phyloP scores from a whole-genome alignment of 2,329 filamentous ascomycete genomes.

The Pseudocercospora crystallina region DNA sequence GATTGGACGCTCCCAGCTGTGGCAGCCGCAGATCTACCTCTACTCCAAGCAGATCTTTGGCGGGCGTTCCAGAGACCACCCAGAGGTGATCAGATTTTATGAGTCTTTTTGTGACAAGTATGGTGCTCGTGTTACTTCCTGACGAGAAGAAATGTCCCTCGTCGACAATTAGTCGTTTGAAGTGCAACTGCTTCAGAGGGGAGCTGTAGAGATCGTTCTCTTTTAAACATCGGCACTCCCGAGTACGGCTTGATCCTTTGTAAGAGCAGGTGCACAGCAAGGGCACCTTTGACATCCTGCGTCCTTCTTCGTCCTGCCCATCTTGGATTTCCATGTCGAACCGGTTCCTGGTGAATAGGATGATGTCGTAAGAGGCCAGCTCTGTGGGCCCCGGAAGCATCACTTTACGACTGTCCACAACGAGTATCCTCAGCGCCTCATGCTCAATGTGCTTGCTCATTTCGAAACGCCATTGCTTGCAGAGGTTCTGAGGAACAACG shows the following conservation, averaged over 20 bases:
- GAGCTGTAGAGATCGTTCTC: constrained; percentile 52
- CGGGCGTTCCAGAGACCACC: constrained; percentile 89
- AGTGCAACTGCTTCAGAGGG: constrained; percentile 70
- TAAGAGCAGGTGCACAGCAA: constrained; percentile 42
- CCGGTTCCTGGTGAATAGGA: constrained; percentile 72
- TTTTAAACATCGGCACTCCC: constrained; percentile 47
- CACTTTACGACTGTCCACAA: constrained; percentile 56
- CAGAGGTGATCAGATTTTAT: constrained; percentile 69
- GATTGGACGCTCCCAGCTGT: constrained; percentile 15
- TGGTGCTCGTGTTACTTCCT: constrained; percentile 61
- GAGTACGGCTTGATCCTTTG: constrained; percentile 44
- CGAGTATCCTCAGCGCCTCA: constrained; percentile 59
- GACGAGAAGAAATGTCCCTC: constrained; percentile 87
- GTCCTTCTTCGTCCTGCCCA: constrained; percentile 47
- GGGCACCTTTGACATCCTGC: constrained; percentile 33
- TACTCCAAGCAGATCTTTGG: constrained; percentile 76
- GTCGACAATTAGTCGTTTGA: constrained; percentile 86
- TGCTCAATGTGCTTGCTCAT: constrained; percentile 71
- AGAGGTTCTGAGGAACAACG: constrained; percentile 77
- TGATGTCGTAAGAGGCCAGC: constrained; percentile 68
- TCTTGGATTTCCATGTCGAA: constrained; percentile 68
- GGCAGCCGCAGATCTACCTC: constrained; percentile 54
- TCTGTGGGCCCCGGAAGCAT: constrained; percentile 58
- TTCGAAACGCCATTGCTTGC: constrained; percentile 81
- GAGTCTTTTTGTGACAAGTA: constrained; percentile 55